These are phyloP conservation scores for Chlorella sorokiniana DNA, from an alignment of 139 green algal species.

Conservation along the genomic window DNA sequence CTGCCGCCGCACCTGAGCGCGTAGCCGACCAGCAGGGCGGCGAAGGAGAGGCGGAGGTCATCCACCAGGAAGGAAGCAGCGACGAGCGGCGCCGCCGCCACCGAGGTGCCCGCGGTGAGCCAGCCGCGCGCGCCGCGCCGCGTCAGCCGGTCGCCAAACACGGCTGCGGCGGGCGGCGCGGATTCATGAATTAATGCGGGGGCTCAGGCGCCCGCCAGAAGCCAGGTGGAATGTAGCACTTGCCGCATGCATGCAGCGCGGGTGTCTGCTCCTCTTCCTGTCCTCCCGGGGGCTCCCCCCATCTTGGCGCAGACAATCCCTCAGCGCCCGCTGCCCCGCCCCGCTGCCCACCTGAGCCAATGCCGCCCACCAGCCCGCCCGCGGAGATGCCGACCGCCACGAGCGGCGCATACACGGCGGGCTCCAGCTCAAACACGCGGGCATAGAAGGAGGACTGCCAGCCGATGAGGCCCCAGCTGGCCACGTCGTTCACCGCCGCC, in stretches of 20 bases:
- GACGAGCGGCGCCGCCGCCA: constrained; percentile 74
- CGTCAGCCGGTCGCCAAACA: constrained; percentile 76
- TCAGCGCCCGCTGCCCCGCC: background rate
- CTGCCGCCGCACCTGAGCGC: background rate
- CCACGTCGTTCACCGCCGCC: constrained; percentile 83
- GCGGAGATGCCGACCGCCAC: constrained; percentile 82
- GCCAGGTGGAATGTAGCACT: too few relatives aligned
- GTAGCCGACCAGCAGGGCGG: constrained; percentile 59
- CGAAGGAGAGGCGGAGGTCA: constrained; percentile 66
- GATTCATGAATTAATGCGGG: too few relatives aligned
- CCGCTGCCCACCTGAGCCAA: constrained; percentile 43
- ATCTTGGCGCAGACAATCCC: too few relatives aligned
- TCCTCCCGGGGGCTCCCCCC: too few relatives aligned
- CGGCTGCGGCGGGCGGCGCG: constrained; percentile 34
- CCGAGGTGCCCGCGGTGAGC: constrained; percentile 67
- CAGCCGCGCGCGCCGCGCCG: constrained; percentile 51
- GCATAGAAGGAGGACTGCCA: constrained; percentile 91
- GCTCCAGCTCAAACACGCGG: constrained; percentile 69
- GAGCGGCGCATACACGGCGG: constrained; percentile 74
- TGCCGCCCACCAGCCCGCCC: constrained; percentile 83
- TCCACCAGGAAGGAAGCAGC: constrained; percentile 62
- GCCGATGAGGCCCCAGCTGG: constrained; percentile 80
- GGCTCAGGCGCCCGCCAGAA: too few relatives aligned
- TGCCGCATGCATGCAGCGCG: too few relatives aligned
- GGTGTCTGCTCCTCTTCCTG: too few relatives aligned